Evolutionary conservation across 805 yeast species (phyloP), one percentile per base, ranked within the genome.

Genomic region (Torulaspora quercuum): DNA sequence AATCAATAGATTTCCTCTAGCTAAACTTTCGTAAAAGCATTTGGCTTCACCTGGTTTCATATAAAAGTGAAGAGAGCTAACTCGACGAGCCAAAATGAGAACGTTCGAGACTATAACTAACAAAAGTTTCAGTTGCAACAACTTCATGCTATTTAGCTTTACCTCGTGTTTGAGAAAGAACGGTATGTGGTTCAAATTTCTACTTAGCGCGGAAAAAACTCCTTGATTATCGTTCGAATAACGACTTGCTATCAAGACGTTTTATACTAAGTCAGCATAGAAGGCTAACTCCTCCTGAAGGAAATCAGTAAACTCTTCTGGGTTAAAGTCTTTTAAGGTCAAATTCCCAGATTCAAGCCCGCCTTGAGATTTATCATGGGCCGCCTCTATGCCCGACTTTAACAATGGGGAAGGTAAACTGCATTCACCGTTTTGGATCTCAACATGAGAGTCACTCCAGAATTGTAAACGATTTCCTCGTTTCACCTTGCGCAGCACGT

Each of bases 21-120:
- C 78, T 42, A 90, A 68, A 43, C 83, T 94, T 56, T 89, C 92
- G 53, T 66, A 82, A 60, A 90, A 90, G 63, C 97, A 92, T 49
- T 78, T 77, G 28, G 78, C 72, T 47, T 82, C 82, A 20, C 81
- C 88, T 1, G 89, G 81, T 8, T 76, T 76, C 35, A 86, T 67
- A 59, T 87, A 89, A 59, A 87, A 79, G 61, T 92, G 95, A 41
- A 89, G 31, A 6, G 45, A 43, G 7, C 29, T 33, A 4, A 20
- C 32, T 11, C 12, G n/a, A 16, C 15, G 14, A 13, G 19, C 29
- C 14, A 21, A 8, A 9, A 34, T 17, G 6, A 31, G 5, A 13
- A 28, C 9, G 13, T 25, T 25, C 29, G 29, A 32, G 12, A 24
- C 2, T 3, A 25, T 11, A 10, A 23, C 14, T n/a, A 23, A 12